A percentile compares a stretch with the other conserved stretches of the same genome.
phyloP scores from a whole-genome alignment of 352 stramenopile genomes.

The Globisporangium mamillatum region DNA sequence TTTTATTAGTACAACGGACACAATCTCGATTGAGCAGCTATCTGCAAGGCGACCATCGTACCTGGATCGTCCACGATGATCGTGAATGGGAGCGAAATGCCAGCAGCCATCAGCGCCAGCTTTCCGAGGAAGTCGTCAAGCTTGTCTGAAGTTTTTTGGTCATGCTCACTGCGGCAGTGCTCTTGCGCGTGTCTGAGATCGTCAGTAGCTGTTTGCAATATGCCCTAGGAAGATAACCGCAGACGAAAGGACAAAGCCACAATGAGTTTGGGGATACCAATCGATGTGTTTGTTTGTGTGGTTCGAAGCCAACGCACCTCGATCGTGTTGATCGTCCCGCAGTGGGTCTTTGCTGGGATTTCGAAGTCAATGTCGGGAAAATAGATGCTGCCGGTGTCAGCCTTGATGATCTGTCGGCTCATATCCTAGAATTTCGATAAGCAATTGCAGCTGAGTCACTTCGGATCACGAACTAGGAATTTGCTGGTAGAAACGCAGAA shows the following conservation, averaged over 20 bases:
- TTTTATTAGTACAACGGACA: background rate
- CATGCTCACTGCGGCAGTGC: background rate
- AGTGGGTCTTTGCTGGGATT: background rate
- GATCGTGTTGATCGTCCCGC: background rate
- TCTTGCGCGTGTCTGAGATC: background rate
- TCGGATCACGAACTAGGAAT: background rate
- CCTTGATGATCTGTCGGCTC: background rate
- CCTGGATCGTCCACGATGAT: background rate
- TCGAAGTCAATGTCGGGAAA: background rate
- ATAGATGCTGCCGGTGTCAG: background rate
- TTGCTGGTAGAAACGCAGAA: background rate
- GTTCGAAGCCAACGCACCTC: background rate
- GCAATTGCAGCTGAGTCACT: background rate
- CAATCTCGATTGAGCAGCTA: background rate
- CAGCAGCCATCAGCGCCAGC: background rate
- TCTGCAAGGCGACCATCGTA: background rate
- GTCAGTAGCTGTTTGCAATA: background rate
- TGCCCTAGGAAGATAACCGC: background rate
- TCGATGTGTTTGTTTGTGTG: background rate
- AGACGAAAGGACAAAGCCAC: background rate
- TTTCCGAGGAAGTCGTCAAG: background rate
- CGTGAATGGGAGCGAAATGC: background rate
- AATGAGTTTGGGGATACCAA: background rate
- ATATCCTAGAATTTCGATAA: background rate
- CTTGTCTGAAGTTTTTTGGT: background rate